Conservation (phyloP, 495 filamentous ascomycete genomes). For the Annulohypoxylon maeteangense region DNA sequence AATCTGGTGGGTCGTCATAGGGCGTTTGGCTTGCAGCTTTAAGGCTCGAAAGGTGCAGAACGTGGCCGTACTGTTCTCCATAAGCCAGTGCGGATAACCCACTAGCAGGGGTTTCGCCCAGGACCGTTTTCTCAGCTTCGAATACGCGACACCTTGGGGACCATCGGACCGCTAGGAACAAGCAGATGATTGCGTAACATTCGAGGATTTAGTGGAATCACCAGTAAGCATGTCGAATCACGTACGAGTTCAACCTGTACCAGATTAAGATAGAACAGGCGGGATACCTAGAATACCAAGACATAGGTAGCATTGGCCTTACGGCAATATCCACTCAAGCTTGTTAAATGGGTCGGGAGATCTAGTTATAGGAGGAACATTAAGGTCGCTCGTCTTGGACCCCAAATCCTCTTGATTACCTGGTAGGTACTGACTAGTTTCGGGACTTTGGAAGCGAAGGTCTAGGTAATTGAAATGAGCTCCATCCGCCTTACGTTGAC, state of each 20-base stretch:
- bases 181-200: conserved; percentile 18
- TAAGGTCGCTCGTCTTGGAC: conserved; percentile 23
- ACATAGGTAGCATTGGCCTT: conserved; percentile 6
- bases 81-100: conserved; percentile 4
- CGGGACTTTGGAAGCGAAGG: neutral
- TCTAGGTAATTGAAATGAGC: conserved; percentile 11
- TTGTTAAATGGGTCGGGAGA: conserved; percentile 24
- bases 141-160: conserved; percentile 10
- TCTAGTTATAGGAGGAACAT: conserved; percentile 24
- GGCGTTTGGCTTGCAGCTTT: conserved; percentile 4
- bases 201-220: conserved; percentile 26
- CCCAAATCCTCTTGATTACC: conserved; percentile 13
- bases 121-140: neutral
- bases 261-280: conserved; percentile 5
- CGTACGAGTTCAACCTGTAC: conserved; percentile 5
- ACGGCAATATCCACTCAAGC: conserved; percentile 19
- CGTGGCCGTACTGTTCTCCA: conserved; percentile 11
- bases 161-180: conserved; percentile 5
- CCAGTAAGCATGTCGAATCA: conserved; percentile 30
- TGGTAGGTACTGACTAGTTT: neutral
- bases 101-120: conserved; percentile 21
- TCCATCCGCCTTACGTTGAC: conserved; percentile 3
- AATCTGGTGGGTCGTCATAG: neutral
- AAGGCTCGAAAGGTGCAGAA: conserved; percentile 4
- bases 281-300: neutral